Evolutionary conservation across 108 stramenopile genomes (phyloP).

Genomic region (Bacterosira constricta): DNA sequence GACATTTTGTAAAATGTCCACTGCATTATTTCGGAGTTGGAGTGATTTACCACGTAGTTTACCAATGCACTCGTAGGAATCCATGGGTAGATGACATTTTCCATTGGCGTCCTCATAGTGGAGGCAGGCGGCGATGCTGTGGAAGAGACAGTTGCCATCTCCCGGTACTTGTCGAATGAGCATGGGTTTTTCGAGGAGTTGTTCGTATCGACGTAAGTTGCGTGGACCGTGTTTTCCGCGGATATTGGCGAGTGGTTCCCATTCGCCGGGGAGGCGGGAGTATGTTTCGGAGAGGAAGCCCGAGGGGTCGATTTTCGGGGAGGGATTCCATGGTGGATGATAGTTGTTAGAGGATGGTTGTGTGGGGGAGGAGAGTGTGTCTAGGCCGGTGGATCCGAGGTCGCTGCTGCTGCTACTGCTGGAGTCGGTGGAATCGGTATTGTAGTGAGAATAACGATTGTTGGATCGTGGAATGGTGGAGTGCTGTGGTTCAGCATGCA

Average conservation of each 20-base stretch:
- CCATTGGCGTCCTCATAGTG: not conserved
- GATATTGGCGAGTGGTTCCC: constrained; percentile 5
- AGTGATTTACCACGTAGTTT: not conserved
- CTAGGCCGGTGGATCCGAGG: not conserved
- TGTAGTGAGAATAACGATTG: constrained; percentile 2
- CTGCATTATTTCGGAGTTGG: constrained; percentile 2
- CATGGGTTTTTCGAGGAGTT: constrained; percentile 8
- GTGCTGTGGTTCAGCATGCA: not conserved
- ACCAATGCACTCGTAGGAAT: not conserved
- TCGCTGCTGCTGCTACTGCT: not conserved
- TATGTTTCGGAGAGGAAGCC: constrained; percentile 33
- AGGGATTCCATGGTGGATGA: constrained; percentile 53
- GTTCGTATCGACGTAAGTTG: not conserved
- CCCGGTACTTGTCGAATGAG: constrained; percentile 53
- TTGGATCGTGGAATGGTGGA: constrained; percentile 1
- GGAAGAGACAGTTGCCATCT: constrained; percentile 61
- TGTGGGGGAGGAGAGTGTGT: too few species aligned
- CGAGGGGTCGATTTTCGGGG: constrained; percentile 23
- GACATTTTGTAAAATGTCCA: not conserved
- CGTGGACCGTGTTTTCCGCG: not conserved
- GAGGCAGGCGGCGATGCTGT: constrained; percentile 26
- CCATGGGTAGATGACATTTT: not conserved
- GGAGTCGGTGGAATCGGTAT: not conserved
- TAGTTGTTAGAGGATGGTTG: too few species aligned
- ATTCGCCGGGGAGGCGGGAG: constrained; percentile 21